Conservation (phyloP, 352 stramenopile species). For the Phytophthora pisi region DNA sequence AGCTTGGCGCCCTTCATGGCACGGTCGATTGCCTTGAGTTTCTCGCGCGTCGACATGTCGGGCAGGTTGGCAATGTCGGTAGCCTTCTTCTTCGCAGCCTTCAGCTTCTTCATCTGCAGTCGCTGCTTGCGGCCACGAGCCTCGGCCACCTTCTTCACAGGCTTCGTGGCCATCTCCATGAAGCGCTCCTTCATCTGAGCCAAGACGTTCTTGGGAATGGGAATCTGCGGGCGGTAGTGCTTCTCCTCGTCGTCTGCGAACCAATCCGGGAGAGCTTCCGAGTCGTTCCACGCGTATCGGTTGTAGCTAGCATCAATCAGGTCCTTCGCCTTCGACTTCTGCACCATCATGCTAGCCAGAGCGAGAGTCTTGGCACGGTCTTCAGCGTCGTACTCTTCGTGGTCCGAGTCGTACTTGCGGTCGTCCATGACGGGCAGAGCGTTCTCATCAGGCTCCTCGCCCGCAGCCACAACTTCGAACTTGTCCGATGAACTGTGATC, state of each 20-base stretch:
- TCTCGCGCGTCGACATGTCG: slow-evolving; percentile 98
- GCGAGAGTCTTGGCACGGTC: slow-evolving; percentile 97
- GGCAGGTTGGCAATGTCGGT: slow-evolving; percentile 95
- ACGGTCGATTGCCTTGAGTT: slow-evolving; percentile 98
- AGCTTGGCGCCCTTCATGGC: slow-evolving; percentile 93
- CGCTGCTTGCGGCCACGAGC: slow-evolving; percentile 96
- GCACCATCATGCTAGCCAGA: slow-evolving; percentile 98
- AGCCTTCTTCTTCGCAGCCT: slow-evolving; percentile 97
- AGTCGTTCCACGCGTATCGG: slow-evolving; percentile 99
- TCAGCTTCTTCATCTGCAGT: slow-evolving; percentile 93
- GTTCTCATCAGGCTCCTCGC: slow-evolving; percentile 55
- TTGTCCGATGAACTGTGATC: slow-evolving; percentile 30
- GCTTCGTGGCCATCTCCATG: slow-evolving; percentile 95
- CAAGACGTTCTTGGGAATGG: slow-evolving; percentile 96
- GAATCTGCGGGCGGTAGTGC: slow-evolving; percentile 98
- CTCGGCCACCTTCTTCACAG: slow-evolving; percentile 99
- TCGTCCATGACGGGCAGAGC: slow-evolving; percentile 76
- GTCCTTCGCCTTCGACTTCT: slow-evolving; percentile 97
- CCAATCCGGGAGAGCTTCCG: slow-evolving; percentile 96
- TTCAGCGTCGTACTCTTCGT: slow-evolving; percentile 98
- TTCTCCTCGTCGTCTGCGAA: slow-evolving; percentile 96
- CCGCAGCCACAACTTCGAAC: slow-evolving; percentile 58
- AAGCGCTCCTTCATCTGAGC: slow-evolving; percentile 98
- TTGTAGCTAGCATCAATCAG: slow-evolving; percentile 99
- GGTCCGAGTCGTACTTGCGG: slow-evolving; percentile 95